Evolutionary conservation across 1,284 basidiomycete genomes (phyloP).

Genomic region (Rhodotorula sp.): DNA sequence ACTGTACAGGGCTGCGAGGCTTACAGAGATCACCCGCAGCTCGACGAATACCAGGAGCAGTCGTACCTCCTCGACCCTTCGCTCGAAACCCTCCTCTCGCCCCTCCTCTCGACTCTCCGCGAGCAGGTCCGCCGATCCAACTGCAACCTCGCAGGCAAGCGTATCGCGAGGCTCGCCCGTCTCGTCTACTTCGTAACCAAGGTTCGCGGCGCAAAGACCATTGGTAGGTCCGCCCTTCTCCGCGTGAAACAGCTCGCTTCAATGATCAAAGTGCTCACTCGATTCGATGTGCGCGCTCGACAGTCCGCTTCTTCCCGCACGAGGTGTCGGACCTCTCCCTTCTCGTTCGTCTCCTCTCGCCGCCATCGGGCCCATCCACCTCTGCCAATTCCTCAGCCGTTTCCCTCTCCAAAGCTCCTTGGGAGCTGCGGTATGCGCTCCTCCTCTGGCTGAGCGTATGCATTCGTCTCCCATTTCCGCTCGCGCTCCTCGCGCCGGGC

Average conservation of each 20-base stretch:
- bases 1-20: too few relatives aligned
- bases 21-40: conserved; percentile 56
- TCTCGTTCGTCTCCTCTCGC: conserved; percentile 67
- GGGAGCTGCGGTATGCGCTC: conserved; percentile 81
- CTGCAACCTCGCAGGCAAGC: conserved; percentile 51
- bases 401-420: conserved; percentile 52
- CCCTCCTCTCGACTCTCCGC: conserved; percentile 69
- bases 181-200: conserved; percentile 84
- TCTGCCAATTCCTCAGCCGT: neutral
- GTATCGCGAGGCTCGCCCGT: conserved; percentile 62
- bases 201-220: conserved; percentile 86
- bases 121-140: conserved; percentile 45
- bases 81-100: conserved; percentile 77
- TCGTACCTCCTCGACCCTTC: conserved; percentile 93
- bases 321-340: conserved; percentile 77
- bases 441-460: conserved; percentile 93
- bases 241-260: too few relatives aligned
- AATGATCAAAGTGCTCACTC: too few relatives aligned
- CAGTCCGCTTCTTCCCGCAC: conserved; percentile 89
- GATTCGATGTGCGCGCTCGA: too few relatives aligned
- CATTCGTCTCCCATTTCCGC: conserved; percentile 89
- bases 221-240: conserved; percentile 62
- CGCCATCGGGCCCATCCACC: conserved; percentile 24
- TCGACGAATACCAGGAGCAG: conserved; percentile 90
- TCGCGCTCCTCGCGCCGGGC: conserved; percentile 69